A percentile compares a stretch with the other conserved stretches of the same genome.
Evolutionary conservation across 106 monocot species (phyloP).

Genomic region (Alisma plantagoaquatica): DNA sequence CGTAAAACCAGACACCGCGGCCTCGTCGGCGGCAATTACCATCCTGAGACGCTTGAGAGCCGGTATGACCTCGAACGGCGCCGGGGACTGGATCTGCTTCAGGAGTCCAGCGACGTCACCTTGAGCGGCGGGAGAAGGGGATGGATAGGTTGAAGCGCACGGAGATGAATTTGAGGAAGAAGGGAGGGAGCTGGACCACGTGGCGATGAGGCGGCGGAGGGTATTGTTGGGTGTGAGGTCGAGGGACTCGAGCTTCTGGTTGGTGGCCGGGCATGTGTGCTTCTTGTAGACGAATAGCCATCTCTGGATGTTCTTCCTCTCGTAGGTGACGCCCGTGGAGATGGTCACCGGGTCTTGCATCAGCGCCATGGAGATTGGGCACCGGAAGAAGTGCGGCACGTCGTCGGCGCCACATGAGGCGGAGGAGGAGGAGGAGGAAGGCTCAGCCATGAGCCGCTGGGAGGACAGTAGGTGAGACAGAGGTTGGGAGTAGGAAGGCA

Average conservation of each 20-base stretch:
- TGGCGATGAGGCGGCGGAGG: constrained; percentile 50
- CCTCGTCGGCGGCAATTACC: background rate
- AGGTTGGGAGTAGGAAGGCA: no score
- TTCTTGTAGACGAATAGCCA: constrained; percentile 63
- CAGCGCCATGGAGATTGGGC: constrained; percentile 82
- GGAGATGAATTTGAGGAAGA: constrained; percentile 14
- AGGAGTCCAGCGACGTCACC: constrained; percentile 24
- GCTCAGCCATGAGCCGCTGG: background rate
- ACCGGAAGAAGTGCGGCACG: constrained; percentile 37
- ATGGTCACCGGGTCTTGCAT: constrained; percentile 79
- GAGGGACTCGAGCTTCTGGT: constrained; percentile 34
- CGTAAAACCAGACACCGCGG: constrained; percentile 14
- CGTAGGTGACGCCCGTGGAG: constrained; percentile 85
- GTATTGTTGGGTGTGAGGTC: constrained; percentile 77
- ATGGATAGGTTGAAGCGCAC: background rate
- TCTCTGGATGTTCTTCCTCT: constrained; percentile 57
- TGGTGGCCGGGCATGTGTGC: constrained; percentile 72
- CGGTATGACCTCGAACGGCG: constrained; percentile 45
- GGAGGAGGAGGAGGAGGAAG: background rate
- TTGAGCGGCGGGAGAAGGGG: background rate
- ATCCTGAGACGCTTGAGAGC: constrained; percentile 40
- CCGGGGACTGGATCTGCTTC: constrained; percentile 26
- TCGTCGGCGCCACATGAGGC: background rate
- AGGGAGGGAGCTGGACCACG: no score
- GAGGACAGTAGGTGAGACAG: no score